A percentile compares a stretch with the other conserved stretches of the same genome.
Evolutionary conservation across 352 stramenopile genomes (phyloP).

Genomic region (Globisporangium heterothallicum): DNA sequence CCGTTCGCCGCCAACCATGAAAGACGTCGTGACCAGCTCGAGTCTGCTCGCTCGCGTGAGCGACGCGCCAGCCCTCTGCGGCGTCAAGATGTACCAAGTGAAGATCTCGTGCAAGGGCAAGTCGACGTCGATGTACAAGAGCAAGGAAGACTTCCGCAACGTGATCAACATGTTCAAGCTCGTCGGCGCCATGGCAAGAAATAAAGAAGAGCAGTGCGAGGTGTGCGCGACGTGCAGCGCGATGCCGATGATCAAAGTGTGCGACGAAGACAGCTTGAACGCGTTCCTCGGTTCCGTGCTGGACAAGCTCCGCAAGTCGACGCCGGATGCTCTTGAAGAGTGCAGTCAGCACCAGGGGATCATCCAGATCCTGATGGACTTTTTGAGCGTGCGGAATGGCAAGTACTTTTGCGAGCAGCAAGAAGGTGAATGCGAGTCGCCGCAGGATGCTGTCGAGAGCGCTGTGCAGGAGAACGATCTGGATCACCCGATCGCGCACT

Average conservation of each 20-base stretch:
- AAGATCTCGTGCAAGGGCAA: slow-evolving; percentile 74
- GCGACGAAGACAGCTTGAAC: slow-evolving; percentile 53
- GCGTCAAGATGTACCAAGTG: slow-evolving; percentile 80
- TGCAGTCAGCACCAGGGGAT: slow-evolving; percentile 68
- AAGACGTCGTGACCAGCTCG: slow-evolving; percentile 27
- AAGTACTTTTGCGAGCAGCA: slow-evolving; percentile 66
- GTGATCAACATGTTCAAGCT: slow-evolving; percentile 81
- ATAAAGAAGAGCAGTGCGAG: slow-evolving; percentile 39
- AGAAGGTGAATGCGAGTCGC: slow-evolving; percentile 18
- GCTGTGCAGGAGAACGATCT: slow-evolving; percentile 41
- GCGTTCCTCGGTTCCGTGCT: slow-evolving; percentile 50
- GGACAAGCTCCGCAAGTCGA: slow-evolving; percentile 45
- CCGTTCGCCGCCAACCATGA: too few species aligned
- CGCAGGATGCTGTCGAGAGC: slow-evolving; percentile 12
- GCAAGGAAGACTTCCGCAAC: slow-evolving; percentile 78
- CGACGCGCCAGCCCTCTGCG: slow-evolving; percentile 57
- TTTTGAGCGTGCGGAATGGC: slow-evolving; percentile 69
- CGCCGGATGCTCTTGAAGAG: slow-evolving; percentile 33
- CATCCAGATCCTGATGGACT: slow-evolving; percentile 82
- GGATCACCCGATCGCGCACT: slow-evolving; percentile 63
- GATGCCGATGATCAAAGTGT: slow-evolving; percentile 31
- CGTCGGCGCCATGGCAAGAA: slow-evolving; percentile 60
- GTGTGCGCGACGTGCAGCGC: slow-evolving; percentile 49
- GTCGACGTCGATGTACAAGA: slow-evolving; percentile 77
- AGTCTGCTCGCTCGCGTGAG: slow-evolving; percentile 49